Base-by-base conservation (phyloP, 2,329 filamentous ascomycete genomes). In the Endothia cerciana region DNA sequence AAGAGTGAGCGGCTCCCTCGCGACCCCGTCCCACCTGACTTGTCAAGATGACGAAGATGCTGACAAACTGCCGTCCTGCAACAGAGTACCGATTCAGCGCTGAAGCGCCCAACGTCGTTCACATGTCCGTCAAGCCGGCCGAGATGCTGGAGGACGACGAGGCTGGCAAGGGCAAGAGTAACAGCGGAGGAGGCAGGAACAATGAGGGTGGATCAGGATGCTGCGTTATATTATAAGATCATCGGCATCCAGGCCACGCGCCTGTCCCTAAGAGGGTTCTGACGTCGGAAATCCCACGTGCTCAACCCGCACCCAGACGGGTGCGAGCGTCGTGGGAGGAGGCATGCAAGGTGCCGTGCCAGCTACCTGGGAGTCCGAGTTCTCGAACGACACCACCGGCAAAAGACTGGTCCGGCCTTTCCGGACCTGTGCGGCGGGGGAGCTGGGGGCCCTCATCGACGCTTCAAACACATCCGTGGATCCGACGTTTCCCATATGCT, bases 71-170 rank as follows among this genome's bases (percentile, higher is more conserved):
- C 38, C 59, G 45, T 10, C 41, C 19, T 19, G 30, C 25, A 33
- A 5, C 73, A 97, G 93, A 94, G 70, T 94, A 92, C 73, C 90
- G 88, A 68, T 93, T 96, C 74, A 91, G 87, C 73, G 83, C 83
- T 38, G 89, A 93, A 69, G 82, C 84, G 13, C 87, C 91, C 8
- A 97, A 97, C 71, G 91, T 97, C 36, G 89, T 97, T n/a, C 93
- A 97, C 77, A 97, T 97, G 93, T 94, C 91, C 6, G 89, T 97
- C 72, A 91, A 92, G 72, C 93, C 93, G 2, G 90, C 93, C 74
- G 92, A 97, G 74, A 85, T 94, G 68, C 90, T 96, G 70, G 93
- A 95, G 73, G 88, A 90, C 70, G 89, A 91, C 72, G 90, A 92
- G 71, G 88, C 90, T 65, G 90, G 89, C 74, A 85, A 86, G 41